Conservation (phyloP, 2,329 filamentous ascomycete genomes). For the Kalaharituber pfeilii region DNA sequence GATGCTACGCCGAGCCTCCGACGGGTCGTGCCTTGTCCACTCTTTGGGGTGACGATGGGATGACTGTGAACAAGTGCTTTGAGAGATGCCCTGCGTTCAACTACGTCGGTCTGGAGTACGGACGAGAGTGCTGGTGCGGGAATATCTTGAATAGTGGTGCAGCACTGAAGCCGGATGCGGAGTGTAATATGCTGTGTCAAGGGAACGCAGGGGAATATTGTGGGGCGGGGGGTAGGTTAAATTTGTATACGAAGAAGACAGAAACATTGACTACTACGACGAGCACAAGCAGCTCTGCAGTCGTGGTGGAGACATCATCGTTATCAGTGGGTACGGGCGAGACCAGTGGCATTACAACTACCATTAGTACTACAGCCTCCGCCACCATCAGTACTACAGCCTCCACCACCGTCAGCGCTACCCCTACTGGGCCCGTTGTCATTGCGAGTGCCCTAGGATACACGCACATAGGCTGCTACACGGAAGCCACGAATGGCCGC, state of each 20-base stretch:
- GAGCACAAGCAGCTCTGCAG: not conserved
- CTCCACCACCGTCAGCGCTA: not conserved
- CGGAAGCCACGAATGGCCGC: conserved; percentile 26
- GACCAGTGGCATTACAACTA: not conserved
- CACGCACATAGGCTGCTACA: conserved; percentile 29
- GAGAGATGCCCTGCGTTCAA: too few relatives aligned
- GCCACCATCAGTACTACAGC: not conserved
- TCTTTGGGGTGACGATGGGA: not conserved
- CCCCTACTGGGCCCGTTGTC: too few relatives aligned
- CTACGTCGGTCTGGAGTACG: conserved; percentile 29
- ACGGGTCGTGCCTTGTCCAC: conserved; percentile 23
- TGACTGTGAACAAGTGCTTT: too few relatives aligned
- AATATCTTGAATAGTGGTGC: conserved; percentile 27
- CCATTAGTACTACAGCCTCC: not conserved
- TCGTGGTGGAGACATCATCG: not conserved
- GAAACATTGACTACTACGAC: conserved; percentile 2
- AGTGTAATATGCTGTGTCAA: conserved; percentile 31
- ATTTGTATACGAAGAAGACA: conserved; percentile 23
- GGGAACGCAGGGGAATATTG: conserved; percentile 29
- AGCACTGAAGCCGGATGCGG: conserved; percentile 20
- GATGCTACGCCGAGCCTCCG: conserved; percentile 30
- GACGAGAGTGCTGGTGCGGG: conserved; percentile 17
- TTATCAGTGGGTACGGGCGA: not conserved
- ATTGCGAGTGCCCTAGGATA: too few relatives aligned
- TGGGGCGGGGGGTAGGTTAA: conserved; percentile 29